phyloP scores from a whole-genome alignment of 2,329 filamentous ascomycete species.

The Diplodia mutila region DNA sequence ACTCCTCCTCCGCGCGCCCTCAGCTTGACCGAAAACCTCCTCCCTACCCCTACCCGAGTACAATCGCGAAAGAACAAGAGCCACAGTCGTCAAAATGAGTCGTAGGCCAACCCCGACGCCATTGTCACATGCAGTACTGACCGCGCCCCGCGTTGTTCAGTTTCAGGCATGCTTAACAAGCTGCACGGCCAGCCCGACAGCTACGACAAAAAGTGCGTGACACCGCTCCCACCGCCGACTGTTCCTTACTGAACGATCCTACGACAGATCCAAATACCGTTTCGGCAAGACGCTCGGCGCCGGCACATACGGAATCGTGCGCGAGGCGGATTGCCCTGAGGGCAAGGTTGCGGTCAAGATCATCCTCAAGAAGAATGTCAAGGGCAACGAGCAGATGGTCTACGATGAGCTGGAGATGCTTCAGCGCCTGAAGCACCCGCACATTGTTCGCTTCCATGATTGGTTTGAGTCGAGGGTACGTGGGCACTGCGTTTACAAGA shows the following conservation, averaged over 20 bases:
- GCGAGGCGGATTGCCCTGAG: slow-evolving; percentile 83
- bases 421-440: slow-evolving; percentile 85
- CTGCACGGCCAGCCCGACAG: slow-evolving; percentile 95
- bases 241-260: slow-evolving; percentile 29
- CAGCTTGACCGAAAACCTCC: slow-evolving; percentile 35
- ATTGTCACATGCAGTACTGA: slow-evolving; percentile 23
- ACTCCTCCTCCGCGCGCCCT: slow-evolving; percentile 36
- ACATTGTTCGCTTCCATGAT: slow-evolving; percentile 96
- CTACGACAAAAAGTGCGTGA: slow-evolving; percentile 91
- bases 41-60: slow-evolving; percentile 32
- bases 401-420: slow-evolving; percentile 96
- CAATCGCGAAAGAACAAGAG: slow-evolving; percentile 16
- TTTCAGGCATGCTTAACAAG: slow-evolving; percentile 90
- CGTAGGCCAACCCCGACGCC: slow-evolving; percentile 30
- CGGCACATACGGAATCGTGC: slow-evolving; percentile 96
- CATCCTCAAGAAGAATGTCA: slow-evolving; percentile 99
- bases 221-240: slow-evolving; percentile 8
- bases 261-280: slow-evolving; percentile 75
- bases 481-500: slow-evolving; percentile 2
- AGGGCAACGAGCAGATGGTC: slow-evolving; percentile 97
- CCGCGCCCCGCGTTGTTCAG: slow-evolving; percentile 51
- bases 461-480: slow-evolving; percentile 97
- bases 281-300: slow-evolving; percentile 94
- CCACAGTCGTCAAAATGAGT: slow-evolving; percentile 40
- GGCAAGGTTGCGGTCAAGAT: slow-evolving; percentile 97